These are phyloP conservation scores for Pleurostoma richardsiae DNA, from an alignment of 2,329 filamentous ascomycete species.

Conservation along the genomic window DNA sequence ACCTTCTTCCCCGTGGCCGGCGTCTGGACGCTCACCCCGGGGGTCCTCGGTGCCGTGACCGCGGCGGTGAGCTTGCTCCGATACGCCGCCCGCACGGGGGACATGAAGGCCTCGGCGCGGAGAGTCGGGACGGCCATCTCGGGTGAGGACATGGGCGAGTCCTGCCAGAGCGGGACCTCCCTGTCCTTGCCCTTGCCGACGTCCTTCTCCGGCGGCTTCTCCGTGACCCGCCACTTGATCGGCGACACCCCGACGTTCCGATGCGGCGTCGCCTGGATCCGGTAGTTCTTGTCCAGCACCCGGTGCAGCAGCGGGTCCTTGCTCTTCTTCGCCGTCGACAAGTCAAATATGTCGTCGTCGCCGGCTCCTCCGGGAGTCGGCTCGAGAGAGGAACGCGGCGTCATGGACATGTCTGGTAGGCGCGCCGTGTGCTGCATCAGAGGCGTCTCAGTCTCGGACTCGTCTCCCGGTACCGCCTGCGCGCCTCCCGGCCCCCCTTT, in stretches of 20 bases:
- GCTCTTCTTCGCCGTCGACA: constrained; percentile 23
- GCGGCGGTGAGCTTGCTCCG: constrained; percentile 35
- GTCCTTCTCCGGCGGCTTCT: constrained; percentile 18
- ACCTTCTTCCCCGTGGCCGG: constrained; percentile 51
- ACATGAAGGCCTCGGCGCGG: constrained; percentile 80
- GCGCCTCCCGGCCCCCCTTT: constrained; percentile 28
- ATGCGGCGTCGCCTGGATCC: constrained; percentile 86
- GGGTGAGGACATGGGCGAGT: constrained; percentile 64
- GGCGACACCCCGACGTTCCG: constrained; percentile 44
- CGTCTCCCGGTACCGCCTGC: constrained; percentile 9
- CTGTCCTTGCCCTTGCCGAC: constrained; percentile 21
- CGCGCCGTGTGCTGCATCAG: constrained; percentile 48
- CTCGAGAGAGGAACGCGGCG: constrained; percentile 48
- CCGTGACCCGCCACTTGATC: constrained; percentile 31
- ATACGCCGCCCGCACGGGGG: constrained; percentile 49
- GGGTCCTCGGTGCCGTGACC: constrained; percentile 56
- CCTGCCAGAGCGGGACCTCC: constrained; percentile 35
- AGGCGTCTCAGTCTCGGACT: constrained; percentile 37
- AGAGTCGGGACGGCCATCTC: constrained; percentile 77
- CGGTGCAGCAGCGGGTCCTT: constrained; percentile 82
- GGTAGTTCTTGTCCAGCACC: constrained; percentile 93
- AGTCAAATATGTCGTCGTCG: constrained; percentile 15
- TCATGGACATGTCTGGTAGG: constrained; percentile 59
- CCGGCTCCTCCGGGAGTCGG: constrained; percentile 40
- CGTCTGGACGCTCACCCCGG: constrained; percentile 82